These are phyloP conservation scores for Daldinia childiae DNA, from an alignment of 495 filamentous ascomycete genomes.

Conservation along the genomic window DNA sequence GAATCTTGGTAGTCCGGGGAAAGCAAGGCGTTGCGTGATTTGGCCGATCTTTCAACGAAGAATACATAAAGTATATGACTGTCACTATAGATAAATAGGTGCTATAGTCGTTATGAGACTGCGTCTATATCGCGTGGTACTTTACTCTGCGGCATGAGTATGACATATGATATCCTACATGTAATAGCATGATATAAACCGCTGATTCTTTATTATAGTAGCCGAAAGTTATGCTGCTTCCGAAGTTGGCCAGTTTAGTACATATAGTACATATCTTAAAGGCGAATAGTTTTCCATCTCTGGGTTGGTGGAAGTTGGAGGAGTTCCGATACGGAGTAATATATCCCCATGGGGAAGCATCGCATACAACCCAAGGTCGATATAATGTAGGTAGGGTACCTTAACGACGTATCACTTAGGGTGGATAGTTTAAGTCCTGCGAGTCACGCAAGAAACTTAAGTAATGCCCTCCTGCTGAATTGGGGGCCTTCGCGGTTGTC, in stretches of 20 bases:
- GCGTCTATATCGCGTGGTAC: constrained; percentile 9
- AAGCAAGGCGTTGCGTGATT: constrained; percentile 34
- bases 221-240: constrained; percentile 20
- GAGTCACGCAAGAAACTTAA: constrained; percentile 14
- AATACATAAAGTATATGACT: constrained; percentile 23
- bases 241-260: constrained; percentile 20
- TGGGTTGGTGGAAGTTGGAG: constrained; percentile 3
- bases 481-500: constrained; percentile 23
- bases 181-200: constrained; percentile 15
- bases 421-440: constrained; percentile 2
- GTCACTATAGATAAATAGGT: constrained; percentile 35
- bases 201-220: constrained; percentile 18
- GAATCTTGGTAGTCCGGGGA: constrained; percentile 30
- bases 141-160: constrained; percentile 6
- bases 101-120: constrained; percentile 18
- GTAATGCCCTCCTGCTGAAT: constrained; percentile 31
- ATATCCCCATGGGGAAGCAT: constrained; percentile 30
- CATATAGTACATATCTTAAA: constrained; percentile 10
- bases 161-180: constrained; percentile 15
- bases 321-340: constrained; percentile 31
- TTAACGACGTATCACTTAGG: constrained; percentile 2
- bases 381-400: constrained; percentile 13
- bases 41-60: constrained; percentile 24
- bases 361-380: constrained; percentile 8
- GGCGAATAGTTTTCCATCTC: constrained; percentile 4